Evolutionary conservation across 768 basidiomycete species (phyloP), one percentile per base, ranked within the genome.

Genomic region (Saitozyma sp.): DNA sequence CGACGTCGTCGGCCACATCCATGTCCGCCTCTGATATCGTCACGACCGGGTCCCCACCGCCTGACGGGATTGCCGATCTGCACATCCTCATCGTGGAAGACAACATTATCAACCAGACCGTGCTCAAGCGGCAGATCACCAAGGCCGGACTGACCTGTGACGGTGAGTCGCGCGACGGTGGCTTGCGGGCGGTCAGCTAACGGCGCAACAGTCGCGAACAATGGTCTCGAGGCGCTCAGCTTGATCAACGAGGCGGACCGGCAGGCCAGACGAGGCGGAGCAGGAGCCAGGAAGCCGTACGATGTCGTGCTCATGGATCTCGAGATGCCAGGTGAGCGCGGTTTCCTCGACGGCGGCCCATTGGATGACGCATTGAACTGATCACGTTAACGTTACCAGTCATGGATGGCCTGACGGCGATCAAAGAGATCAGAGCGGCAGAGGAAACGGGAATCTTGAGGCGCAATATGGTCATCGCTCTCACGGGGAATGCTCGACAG

Each of bases 51-150:
- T 62, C 60, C 5, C 56, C 68, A 6, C 54, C 67, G 1, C 56
- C 64, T 3, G 54, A 50, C 5, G 49, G 49, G 7, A 46, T 56
- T 0, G 41, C 60, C 9, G 20, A 29, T 19, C 8, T 50, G 9
- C 59, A 55, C 37, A 64, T 75, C 40, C 54, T 75, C 17, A 70
- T 75, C 17, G 74, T 75, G 9, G 74, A 75, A 61, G 76, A 78
- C 59, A 78, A 78, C 50, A 64, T 71, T 55, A 78, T 78, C 72
- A 78, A 78, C 50, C 75, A 76, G 53, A 74, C 66, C 6, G 74
- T 78, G 6, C 58, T 78, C 9, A 68, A 75, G 55, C 62, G 75
- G 41, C 73, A 75, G 55, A 68, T 78, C 39, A 56, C 68, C 40
- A 78, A 77, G 62, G 71, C 74, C 17, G 77, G 77, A 11, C 51